Evolutionary conservation across 257 asterid species (phyloP).

Genomic region (Lavandula angustifolia): DNA sequence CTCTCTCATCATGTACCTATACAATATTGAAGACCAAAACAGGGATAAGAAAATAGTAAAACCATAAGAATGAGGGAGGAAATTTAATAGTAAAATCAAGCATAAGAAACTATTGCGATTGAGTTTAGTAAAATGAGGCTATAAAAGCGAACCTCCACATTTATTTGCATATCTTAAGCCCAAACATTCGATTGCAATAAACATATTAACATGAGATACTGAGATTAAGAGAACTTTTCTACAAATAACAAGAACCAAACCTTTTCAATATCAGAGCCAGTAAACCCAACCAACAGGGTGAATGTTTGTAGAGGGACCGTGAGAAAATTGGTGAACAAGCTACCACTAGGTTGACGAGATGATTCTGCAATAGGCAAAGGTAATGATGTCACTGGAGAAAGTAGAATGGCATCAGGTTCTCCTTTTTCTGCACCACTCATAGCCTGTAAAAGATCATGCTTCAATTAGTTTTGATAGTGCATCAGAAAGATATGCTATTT

Average conservation of each 20-base stretch:
- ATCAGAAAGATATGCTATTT: background rate
- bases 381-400: slow-evolving; percentile 71
- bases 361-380: slow-evolving; percentile 61
- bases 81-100: too few species aligned
- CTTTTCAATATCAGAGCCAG: slow-evolving; percentile 73
- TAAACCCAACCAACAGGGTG: slow-evolving; percentile 71
- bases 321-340: slow-evolving; percentile 85
- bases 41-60: too few species aligned
- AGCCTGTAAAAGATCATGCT: slow-evolving; percentile 48
- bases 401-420: slow-evolving; percentile 83
- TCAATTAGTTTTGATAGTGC: slow-evolving; percentile 24
- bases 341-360: slow-evolving; percentile 72
- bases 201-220: slow-evolving; percentile 12
- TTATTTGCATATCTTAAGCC: too few species aligned
- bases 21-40: too few species aligned
- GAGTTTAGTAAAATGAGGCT: too few species aligned
- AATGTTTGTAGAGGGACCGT: slow-evolving; percentile 87
- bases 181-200: slow-evolving; percentile 27
- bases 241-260: slow-evolving; percentile 37
- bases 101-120: too few species aligned
- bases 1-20: too few species aligned
- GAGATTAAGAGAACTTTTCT: slow-evolving; percentile 7
- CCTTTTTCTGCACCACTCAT: slow-evolving; percentile 89
- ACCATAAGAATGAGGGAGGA: too few species aligned
- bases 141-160: too few species aligned